Percentiles rank a stretch among this genome's conserved stretches.
Evolutionary conservation across 2,329 filamentous ascomycete genomes (phyloP).

Genomic region (Botrytis cinerea): DNA sequence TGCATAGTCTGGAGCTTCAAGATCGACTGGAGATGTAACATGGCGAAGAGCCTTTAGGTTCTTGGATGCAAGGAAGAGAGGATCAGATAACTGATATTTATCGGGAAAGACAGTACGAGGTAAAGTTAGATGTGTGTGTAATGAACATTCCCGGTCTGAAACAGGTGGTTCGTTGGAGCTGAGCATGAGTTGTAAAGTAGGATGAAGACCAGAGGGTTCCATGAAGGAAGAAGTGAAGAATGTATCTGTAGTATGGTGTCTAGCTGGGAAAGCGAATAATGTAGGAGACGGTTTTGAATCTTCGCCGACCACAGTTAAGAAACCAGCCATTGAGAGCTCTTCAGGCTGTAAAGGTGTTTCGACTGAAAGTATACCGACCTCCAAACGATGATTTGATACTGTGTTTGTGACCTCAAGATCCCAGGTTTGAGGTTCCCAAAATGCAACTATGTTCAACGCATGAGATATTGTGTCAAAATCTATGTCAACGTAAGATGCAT

Average conservation of each 20-base stretch:
- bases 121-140: slow-evolving; percentile 81
- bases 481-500: slow-evolving; percentile 70
- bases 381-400: slow-evolving; percentile 57
- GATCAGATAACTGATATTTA: slow-evolving; percentile 78
- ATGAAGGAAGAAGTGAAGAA: slow-evolving; percentile 66
- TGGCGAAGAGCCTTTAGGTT: slow-evolving; percentile 70
- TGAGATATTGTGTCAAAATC: slow-evolving; percentile 73
- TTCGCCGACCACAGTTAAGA: slow-evolving; percentile 76
- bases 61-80: slow-evolving; percentile 77
- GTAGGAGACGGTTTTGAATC: slow-evolving; percentile 71
- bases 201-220: slow-evolving; percentile 79
- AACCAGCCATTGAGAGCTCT: slow-evolving; percentile 76
- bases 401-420: slow-evolving; percentile 35
- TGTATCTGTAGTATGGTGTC: slow-evolving; percentile 62
- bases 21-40: slow-evolving; percentile 75
- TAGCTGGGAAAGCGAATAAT: slow-evolving; percentile 79
- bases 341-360: slow-evolving; percentile 66
- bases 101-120: slow-evolving; percentile 83
- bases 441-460: slow-evolving; percentile 62
- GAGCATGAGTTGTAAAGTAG: slow-evolving; percentile 70
- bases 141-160: slow-evolving; percentile 60
- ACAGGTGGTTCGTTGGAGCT: slow-evolving; percentile 53
- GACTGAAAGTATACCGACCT: slow-evolving; percentile 76
- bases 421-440: slow-evolving; percentile 54
- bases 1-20: slow-evolving; percentile 87